Base-by-base conservation (phyloP, 345 rosid genomes). In the Heritiera littoralis region DNA sequence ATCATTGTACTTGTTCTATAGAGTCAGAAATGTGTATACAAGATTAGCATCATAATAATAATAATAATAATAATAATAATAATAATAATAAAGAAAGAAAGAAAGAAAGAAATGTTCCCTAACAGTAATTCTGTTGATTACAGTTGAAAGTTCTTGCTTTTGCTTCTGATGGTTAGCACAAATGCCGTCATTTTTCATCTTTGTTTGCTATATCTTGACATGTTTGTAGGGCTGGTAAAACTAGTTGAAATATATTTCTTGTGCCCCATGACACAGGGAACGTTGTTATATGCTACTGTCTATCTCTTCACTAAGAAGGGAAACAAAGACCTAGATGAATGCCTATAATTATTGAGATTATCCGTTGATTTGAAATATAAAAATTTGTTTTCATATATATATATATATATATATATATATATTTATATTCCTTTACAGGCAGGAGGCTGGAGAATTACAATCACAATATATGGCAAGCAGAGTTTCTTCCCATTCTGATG, bases 391-490 rank as follows among this genome's bases (percentile, higher is more conserved):
- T 17, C 15, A 40, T 40, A 40, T 17, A 66, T 48, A 60, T 35
- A 35, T 35, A 35, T 3, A 35, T 3, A 35, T 13, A 35, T 35
- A 35, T 35, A 28, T n/a, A n/a, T n/a, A n/a, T 59, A 35, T 6
- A 43, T 6, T 6, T 43, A 35, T 35, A 35, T 12, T 20, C 63
- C n/a, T 79, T 64, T 81, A 69, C 85, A 95, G 98, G 84, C 89
- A 89, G 83, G 99, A 95, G 77, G 98, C 96, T 35, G 88, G 85
- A 81, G 89, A 88, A 45, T 77, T 95, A 48, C 82, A 79, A 77
- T 79, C 81, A 65, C 81, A 74, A 58, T 12, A 80, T 78, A 80
- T 86, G 23, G 72, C 71, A 84, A 85, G 70, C 56, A 80, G 68
- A 32, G 28, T 20, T 10, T 60, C 77, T 38, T 35, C 70, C 73